Percentiles rank a stretch among this genome's conserved stretches.
Conservation (phyloP, 805 yeast species). For the Yamadazyma philogaea region DNA sequence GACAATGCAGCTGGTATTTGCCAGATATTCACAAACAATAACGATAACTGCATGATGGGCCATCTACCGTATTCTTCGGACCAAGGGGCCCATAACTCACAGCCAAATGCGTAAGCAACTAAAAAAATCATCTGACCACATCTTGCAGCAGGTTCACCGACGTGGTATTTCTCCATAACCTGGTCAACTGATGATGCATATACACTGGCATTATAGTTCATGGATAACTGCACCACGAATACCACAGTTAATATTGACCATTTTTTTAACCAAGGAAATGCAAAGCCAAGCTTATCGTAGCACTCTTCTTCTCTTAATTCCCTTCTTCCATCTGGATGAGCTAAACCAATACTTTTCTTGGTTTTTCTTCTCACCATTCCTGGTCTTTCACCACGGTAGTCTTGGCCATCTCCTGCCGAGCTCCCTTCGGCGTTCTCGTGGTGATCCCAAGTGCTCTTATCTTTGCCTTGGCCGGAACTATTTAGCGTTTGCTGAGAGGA, state of each 20-base stretch:
- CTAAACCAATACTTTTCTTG: constrained; percentile 16
- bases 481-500: constrained; percentile 15
- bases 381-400: neutral
- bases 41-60: constrained; percentile 30
- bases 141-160: constrained; percentile 23
- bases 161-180: constrained; percentile 21
- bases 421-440: constrained; percentile 3
- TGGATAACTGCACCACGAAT: constrained; percentile 37
- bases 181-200: constrained; percentile 24
- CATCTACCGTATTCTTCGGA: constrained; percentile 34
- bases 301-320: constrained; percentile 32
- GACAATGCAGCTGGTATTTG: constrained; percentile 30
- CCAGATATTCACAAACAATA: constrained; percentile 31
- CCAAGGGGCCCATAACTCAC: constrained; percentile 37
- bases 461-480: constrained; percentile 8
- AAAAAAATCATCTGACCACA: constrained; percentile 29
- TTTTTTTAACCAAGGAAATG: constrained; percentile 28
- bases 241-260: constrained; percentile 36
- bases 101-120: constrained; percentile 30
- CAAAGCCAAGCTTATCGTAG: constrained; percentile 33
- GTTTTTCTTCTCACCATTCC: constrained; percentile 7
- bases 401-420: neutral
- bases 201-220: constrained; percentile 41
- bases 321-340: constrained; percentile 25
- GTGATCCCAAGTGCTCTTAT: constrained; percentile 12